Conservation (phyloP, 2,329 filamentous ascomycete species). For the Zymoseptoria pseudotritici region DNA sequence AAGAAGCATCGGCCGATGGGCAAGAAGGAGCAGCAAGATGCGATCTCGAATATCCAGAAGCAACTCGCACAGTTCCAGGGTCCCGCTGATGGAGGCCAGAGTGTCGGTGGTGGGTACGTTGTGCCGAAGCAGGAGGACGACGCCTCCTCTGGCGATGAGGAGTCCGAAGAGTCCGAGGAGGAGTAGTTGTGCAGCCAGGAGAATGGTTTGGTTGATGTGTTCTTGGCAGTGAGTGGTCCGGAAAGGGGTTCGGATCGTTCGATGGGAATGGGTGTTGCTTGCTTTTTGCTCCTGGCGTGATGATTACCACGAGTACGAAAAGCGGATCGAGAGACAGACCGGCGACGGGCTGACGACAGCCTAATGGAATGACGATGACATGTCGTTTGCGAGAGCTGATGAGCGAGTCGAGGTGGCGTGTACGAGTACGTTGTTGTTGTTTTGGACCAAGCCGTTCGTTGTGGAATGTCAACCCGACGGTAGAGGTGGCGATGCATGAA, state of each 20-base stretch:
- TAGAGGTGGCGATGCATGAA: not conserved
- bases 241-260: not conserved
- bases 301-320: not conserved
- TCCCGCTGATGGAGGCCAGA: constrained; percentile 16
- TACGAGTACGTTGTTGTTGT: not conserved
- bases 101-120: constrained; percentile 14
- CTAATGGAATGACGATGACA: not conserved
- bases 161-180: constrained; percentile 31
- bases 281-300: not conserved
- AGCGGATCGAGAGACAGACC: not conserved
- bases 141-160: constrained; percentile 25
- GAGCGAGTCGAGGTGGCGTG: not conserved
- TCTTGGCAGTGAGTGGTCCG: not conserved
- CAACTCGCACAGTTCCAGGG: constrained; percentile 40
- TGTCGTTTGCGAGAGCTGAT: not conserved
- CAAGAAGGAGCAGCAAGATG: constrained; percentile 61
- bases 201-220: no score
- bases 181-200: constrained; percentile 17
- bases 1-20: constrained; percentile 75
- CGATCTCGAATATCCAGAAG: constrained; percentile 56
- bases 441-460: not conserved
- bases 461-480: not conserved
- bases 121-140: constrained; percentile 11
- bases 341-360: not conserved
- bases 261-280: not conserved